Conservation (phyloP, 805 yeast species). For the Nakazawaea ambrosiae region DNA sequence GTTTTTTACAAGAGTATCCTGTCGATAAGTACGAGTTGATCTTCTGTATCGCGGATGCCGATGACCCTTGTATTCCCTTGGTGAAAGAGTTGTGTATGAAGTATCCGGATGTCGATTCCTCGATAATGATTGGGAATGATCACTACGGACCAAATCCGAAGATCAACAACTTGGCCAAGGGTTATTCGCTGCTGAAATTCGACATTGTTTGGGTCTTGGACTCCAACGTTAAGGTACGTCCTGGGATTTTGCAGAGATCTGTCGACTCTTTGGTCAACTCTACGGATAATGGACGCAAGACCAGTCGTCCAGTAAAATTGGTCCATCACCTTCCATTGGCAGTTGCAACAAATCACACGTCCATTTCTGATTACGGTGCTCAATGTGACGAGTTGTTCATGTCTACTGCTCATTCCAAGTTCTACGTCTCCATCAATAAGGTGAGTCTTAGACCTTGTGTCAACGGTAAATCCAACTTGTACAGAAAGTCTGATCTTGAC, state of each 20-base stretch:
- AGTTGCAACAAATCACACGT: slow-evolving; percentile 23
- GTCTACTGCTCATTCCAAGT: slow-evolving; percentile 78
- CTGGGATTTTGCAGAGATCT: slow-evolving; percentile 59
- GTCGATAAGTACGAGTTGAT: slow-evolving; percentile 52
- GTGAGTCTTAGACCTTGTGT: slow-evolving; percentile 80
- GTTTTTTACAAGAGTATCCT: slow-evolving; percentile 67
- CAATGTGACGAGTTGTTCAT: slow-evolving; percentile 80
- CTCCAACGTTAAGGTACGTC: slow-evolving; percentile 74
- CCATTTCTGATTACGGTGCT: slow-evolving; percentile 43
- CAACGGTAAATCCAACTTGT: slow-evolving; percentile 82
- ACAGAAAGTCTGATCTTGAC: slow-evolving; percentile 61
- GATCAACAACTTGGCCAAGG: slow-evolving; percentile 80
- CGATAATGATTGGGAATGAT: slow-evolving; percentile 45
- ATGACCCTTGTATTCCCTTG: slow-evolving; percentile 61
- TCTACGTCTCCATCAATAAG: slow-evolving; percentile 72
- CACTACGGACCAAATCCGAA: slow-evolving; percentile 84
- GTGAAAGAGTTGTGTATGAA: slow-evolving; percentile 40
- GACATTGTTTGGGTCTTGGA: slow-evolving; percentile 84
- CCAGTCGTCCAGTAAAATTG: slow-evolving; percentile 43
- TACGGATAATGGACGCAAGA: slow-evolving; percentile 40
- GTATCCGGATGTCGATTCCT: slow-evolving; percentile 53
- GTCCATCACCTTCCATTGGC: slow-evolving; percentile 83
- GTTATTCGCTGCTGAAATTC: slow-evolving; percentile 57
- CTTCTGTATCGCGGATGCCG: slow-evolving; percentile 61
- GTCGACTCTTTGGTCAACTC: slow-evolving; percentile 43